phyloP scores from a whole-genome alignment of 495 filamentous ascomycete genomes.

The Pseudomonodictys pantanalensis region DNA sequence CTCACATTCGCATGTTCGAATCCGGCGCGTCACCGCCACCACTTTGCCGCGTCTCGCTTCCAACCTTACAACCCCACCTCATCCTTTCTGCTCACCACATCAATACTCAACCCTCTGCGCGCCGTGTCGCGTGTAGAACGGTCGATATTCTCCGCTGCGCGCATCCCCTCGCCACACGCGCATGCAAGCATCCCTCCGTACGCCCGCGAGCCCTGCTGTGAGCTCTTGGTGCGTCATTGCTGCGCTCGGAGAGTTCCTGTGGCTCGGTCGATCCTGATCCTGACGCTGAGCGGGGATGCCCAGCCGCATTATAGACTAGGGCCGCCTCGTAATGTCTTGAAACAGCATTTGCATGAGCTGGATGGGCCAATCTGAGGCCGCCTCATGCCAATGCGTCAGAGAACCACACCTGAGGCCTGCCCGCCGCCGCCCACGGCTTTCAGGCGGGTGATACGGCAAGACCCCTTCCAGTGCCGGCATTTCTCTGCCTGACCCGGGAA shows the following conservation, averaged over 20 bases:
- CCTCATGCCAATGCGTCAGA: slow-evolving; percentile 33
- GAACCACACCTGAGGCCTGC: slow-evolving; percentile 5
- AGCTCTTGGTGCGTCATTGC: slow-evolving; percentile 29
- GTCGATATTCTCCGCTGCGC: slow-evolving; percentile 21
- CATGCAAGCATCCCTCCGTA: slow-evolving; percentile 19
- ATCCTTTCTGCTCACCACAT: not conserved
- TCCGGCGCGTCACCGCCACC: not conserved
- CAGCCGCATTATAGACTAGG: slow-evolving; percentile 32
- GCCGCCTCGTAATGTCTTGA: slow-evolving; percentile 27
- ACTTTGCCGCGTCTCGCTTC: not conserved
- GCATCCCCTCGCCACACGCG: slow-evolving; percentile 26
- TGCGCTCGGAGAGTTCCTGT: slow-evolving; percentile 28
- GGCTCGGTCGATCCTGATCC: slow-evolving; percentile 33
- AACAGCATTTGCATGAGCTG: slow-evolving; percentile 35
- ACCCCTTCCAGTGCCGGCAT: slow-evolving; percentile 29
- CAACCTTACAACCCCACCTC: slow-evolving; percentile 1
- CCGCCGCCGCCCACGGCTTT: slow-evolving; percentile 7
- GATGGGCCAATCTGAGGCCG: slow-evolving; percentile 31
- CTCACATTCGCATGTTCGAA: not conserved
- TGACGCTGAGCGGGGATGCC: slow-evolving; percentile 12
- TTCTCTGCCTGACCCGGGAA: slow-evolving; percentile 25
- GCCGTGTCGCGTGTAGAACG: slow-evolving; percentile 15
- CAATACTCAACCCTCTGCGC: not conserved
- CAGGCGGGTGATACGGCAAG: slow-evolving; percentile 30
- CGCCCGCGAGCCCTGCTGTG: slow-evolving; percentile 18